Conservation (phyloP, 306 rosid species). For the Ormosia emarginata region DNA sequence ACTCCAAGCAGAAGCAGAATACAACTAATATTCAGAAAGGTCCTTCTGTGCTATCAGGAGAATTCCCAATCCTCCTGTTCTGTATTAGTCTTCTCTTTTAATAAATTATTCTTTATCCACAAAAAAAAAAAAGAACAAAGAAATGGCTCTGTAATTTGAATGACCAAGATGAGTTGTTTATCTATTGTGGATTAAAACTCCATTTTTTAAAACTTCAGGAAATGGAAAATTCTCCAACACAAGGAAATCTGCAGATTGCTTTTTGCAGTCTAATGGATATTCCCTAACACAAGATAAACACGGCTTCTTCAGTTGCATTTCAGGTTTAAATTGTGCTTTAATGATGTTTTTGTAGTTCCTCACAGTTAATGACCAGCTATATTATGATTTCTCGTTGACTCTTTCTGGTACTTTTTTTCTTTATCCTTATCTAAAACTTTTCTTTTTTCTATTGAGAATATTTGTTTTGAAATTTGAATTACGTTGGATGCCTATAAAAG, state of each 20-base stretch:
- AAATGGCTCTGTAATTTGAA: constrained; percentile 2
- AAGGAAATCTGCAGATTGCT: constrained; percentile 56
- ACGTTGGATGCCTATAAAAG: neutral
- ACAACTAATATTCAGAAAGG: constrained; percentile 37
- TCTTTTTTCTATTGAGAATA: neutral
- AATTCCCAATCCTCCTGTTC: neutral
- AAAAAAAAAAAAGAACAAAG: neutral
- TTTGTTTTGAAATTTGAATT: constrained; percentile 6
- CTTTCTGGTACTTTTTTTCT: neutral
- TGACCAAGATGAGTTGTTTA: neutral
- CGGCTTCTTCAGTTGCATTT: constrained; percentile 56
- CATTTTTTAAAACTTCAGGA: constrained; percentile 38
- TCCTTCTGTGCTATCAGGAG: neutral
- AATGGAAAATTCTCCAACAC: constrained; percentile 46
- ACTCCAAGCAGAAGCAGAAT: constrained; percentile 59
- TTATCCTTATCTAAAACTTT: neutral
- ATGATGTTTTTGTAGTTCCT: neutral
- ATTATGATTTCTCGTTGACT: neutral
- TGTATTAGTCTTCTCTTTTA: neutral
- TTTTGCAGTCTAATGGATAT: constrained; percentile 51
- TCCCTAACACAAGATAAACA: constrained; percentile 60
- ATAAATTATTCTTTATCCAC: neutral
- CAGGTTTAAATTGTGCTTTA: constrained; percentile 50
- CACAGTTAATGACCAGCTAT: neutral
- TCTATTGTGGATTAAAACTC: constrained; percentile 21